Percentiles rank a stretch among this genome's conserved stretches.
These are phyloP conservation scores for Malassezia equina DNA, from an alignment of 1,284 basidiomycete species.

Conservation along the genomic window DNA sequence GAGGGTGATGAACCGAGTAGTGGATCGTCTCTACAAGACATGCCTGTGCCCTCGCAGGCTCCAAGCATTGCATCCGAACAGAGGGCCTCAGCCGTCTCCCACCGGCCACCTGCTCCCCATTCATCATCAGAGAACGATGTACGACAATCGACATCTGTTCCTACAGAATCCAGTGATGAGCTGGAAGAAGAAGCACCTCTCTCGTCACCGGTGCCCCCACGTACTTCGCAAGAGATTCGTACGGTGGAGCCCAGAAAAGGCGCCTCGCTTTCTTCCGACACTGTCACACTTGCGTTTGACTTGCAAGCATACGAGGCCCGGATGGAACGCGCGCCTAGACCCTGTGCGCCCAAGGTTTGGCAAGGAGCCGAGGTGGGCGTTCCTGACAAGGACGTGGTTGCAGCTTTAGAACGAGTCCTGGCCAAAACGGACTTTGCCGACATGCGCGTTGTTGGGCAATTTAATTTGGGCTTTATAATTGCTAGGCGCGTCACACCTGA, in stretches of 20 bases:
- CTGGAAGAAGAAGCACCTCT: neutral
- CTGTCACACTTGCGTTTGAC: neutral
- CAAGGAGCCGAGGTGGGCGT: neutral
- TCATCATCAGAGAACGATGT: neutral
- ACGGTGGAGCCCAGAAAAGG: neutral
- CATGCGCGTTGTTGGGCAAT: conserved; percentile 87
- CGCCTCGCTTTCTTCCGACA: neutral
- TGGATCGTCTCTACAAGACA: neutral
- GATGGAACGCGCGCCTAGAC: neutral
- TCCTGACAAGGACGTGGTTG: conserved; percentile 52
- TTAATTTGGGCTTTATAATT: conserved; percentile 92
- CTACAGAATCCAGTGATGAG: neutral
- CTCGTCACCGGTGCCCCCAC: neutral
- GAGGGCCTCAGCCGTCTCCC: too few relatives aligned
- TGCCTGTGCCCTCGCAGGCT: neutral
- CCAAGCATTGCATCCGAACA: neutral
- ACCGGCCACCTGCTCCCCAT: neutral
- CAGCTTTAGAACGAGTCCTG: conserved; percentile 72
- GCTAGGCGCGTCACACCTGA: conserved; percentile 53
- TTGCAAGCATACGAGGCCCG: neutral
- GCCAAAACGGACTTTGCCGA: conserved; percentile 71
- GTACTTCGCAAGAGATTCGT: neutral
- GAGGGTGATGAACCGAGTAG: neutral
- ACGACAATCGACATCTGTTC: neutral
- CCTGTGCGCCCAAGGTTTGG: neutral